Conservation (phyloP, 2,329 filamentous ascomycete species). For the Sclerotinia subarctica region DNA sequence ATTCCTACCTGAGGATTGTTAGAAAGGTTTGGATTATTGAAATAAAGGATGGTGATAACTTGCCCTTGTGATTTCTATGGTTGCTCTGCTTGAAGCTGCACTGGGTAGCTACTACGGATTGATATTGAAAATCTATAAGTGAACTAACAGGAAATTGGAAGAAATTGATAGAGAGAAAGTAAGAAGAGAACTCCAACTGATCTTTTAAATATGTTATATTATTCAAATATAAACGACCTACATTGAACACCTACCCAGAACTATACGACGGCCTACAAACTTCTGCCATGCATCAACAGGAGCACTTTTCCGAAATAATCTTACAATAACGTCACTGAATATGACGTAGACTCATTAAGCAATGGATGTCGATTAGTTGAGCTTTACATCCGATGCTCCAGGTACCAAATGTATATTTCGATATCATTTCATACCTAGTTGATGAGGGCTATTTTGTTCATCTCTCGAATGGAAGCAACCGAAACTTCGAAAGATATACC, state of each 20-base stretch:
- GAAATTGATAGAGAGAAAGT: not conserved
- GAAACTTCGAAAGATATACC: not conserved
- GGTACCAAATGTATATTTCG: not conserved
- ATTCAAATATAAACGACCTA: not conserved
- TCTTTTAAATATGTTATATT: not conserved
- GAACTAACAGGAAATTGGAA: not conserved
- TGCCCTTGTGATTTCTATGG: not conserved
- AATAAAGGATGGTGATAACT: not conserved
- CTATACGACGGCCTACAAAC: too few species aligned
- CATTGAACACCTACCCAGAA: not conserved
- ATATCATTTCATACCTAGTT: not conserved
- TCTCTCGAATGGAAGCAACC: not conserved
- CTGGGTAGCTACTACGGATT: not conserved
- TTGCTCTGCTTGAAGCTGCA: not conserved
- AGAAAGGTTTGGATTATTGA: not conserved
- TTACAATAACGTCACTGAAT: not conserved
- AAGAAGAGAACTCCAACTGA: not conserved
- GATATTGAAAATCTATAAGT: not conserved
- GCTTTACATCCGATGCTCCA: not conserved
- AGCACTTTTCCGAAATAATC: not conserved
- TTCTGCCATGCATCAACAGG: not conserved
- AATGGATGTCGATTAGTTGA: not conserved
- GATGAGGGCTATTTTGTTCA: too few species aligned
- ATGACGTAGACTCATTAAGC: not conserved
- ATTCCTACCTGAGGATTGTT: constrained; percentile 46